These are phyloP conservation scores for Elsinoe fawcettii DNA, from an alignment of 2,329 filamentous ascomycete genomes.

Conservation along the genomic window DNA sequence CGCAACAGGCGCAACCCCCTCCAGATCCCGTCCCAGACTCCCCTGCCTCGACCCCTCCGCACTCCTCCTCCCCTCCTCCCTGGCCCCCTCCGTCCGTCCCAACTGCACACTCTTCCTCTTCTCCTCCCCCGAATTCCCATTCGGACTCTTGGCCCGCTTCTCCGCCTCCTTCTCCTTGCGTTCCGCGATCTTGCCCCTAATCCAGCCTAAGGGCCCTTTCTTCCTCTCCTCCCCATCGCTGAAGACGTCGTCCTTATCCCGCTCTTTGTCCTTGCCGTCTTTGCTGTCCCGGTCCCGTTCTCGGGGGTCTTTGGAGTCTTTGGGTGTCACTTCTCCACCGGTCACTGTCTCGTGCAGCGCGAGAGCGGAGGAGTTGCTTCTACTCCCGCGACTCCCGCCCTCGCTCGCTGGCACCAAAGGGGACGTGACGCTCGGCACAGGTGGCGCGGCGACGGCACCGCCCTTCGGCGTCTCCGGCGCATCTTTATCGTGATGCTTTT, in stretches of 20 bases:
- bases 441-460: background rate
- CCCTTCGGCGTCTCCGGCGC: background rate
- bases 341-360: background rate
- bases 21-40: background rate
- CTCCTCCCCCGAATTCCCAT: constrained; percentile 34
- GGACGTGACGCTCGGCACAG: constrained; percentile 3
- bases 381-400: constrained; percentile 1
- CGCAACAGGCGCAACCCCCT: background rate
- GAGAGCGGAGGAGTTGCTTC: background rate
- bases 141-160: constrained; percentile 33
- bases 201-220: constrained; percentile 56
- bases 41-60: constrained; percentile 11
- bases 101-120: constrained; percentile 33
- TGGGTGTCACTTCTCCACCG: constrained; percentile 1
- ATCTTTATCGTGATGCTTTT: constrained; percentile 24
- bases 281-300: background rate
- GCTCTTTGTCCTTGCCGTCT: background rate
- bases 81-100: background rate
- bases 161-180: constrained; percentile 48
- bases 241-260: constrained; percentile 7
- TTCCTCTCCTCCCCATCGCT: constrained; percentile 33
- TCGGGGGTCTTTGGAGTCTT: background rate
- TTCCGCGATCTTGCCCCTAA: constrained; percentile 57
- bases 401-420: background rate
- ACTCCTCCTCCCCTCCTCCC: constrained; percentile 14